These are phyloP conservation scores for Russula sp. DNA, from an alignment of 768 basidiomycete species.

Conservation along the genomic window DNA sequence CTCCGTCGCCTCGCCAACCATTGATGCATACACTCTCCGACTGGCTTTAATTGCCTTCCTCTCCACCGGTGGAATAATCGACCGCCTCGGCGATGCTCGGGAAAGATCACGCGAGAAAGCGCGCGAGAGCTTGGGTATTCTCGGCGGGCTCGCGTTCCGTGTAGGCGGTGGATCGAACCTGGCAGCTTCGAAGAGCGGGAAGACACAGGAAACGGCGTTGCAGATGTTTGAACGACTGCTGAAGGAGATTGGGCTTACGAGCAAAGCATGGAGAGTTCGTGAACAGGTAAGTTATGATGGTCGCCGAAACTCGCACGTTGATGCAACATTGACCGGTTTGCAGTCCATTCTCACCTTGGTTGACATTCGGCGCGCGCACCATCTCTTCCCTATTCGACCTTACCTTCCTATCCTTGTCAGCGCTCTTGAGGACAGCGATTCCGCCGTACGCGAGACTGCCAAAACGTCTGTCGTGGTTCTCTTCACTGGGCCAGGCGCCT, in stretches of 20 bases:
- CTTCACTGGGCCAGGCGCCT: constrained; percentile 77
- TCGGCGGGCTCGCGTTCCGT: constrained; percentile 68
- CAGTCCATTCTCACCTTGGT: constrained; percentile 59
- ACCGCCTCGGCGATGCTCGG: constrained; percentile 73
- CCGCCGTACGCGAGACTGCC: constrained; percentile 82
- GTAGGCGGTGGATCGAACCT: constrained; percentile 41
- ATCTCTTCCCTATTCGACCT: constrained; percentile 72
- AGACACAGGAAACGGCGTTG: constrained; percentile 64
- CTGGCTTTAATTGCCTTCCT: constrained; percentile 63
- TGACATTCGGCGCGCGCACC: constrained; percentile 63
- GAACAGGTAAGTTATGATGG: constrained; percentile 63
- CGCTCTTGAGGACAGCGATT: constrained; percentile 84
- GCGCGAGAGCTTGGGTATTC: constrained; percentile 64
- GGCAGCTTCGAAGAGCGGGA: constrained; percentile 46
- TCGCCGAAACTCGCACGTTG: constrained; percentile 30
- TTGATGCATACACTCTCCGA: constrained; percentile 58
- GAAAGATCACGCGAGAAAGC: constrained; percentile 70
- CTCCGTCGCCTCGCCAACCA: constrained; percentile 38
- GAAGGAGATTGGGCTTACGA: constrained; percentile 64
- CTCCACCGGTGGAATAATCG: constrained; percentile 70
- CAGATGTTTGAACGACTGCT: constrained; percentile 65
- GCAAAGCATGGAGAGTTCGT: constrained; percentile 81
- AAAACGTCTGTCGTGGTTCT: constrained; percentile 75
- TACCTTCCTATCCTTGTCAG: constrained; percentile 79
- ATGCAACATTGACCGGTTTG: neutral